A percentile compares a stretch with the other conserved stretches of the same genome.
Evolutionary conservation across 1,284 basidiomycete species (phyloP).

Genomic region (Rhodotorula sp.): DNA sequence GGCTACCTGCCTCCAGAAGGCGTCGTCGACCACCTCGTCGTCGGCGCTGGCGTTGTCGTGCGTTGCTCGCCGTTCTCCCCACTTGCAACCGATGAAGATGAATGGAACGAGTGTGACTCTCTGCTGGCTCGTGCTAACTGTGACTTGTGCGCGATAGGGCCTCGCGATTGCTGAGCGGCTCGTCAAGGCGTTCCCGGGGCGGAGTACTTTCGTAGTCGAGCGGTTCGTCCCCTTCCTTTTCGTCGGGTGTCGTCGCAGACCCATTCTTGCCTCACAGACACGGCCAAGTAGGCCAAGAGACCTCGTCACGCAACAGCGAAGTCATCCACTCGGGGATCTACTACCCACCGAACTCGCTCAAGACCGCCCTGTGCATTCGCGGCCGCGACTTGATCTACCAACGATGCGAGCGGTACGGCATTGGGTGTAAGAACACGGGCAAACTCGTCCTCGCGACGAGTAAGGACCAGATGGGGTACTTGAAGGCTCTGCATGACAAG

Average conservation of each 20-base stretch:
- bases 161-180: constrained; percentile 80
- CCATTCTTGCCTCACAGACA: constrained; percentile 1
- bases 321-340: constrained; percentile 56
- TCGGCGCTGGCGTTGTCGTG: constrained; percentile 73
- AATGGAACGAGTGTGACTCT: neutral
- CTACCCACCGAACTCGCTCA: constrained; percentile 81
- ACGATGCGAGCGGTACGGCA: constrained; percentile 64
- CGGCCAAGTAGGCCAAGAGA: constrained; percentile 35
- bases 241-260: neutral
- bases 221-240: constrained; percentile 56
- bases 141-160: constrained; percentile 54
- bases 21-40: constrained; percentile 79
- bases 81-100: neutral
- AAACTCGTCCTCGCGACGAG: constrained; percentile 81
- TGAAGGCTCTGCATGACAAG: constrained; percentile 67
- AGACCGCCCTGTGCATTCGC: constrained; percentile 80
- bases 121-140: too few species aligned
- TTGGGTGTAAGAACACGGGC: constrained; percentile 72
- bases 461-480: constrained; percentile 64
- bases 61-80: neutral
- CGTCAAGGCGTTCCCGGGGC: constrained; percentile 63
- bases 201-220: constrained; percentile 82
- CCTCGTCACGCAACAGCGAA: constrained; percentile 77
- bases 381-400: constrained; percentile 83
- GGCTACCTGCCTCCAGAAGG: constrained; percentile 63